Conservation (phyloP, 1,284 basidiomycete genomes). For the Rhodotorula glutinis region DNA sequence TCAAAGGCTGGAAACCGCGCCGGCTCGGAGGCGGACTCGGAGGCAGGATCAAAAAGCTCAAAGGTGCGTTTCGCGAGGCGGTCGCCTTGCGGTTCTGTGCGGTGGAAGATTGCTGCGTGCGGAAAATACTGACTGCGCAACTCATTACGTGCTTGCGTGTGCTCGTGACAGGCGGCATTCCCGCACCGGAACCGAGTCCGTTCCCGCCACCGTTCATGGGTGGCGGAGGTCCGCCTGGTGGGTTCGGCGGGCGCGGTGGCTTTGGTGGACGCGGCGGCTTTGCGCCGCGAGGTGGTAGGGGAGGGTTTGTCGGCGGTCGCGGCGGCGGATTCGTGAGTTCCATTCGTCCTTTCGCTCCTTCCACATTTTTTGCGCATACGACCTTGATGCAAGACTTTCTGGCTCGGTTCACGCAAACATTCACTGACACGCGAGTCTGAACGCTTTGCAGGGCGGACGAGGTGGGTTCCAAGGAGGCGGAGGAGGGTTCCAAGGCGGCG, state of each 20-base stretch:
- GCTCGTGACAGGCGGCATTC: slow-evolving; percentile 46
- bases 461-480: slow-evolving; percentile 18
- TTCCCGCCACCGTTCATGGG: slow-evolving; percentile 47
- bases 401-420: too few relatives aligned
- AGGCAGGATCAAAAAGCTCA: slow-evolving; percentile 80
- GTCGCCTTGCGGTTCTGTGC: too few relatives aligned
- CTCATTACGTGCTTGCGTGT: too few relatives aligned
- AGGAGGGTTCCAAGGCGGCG: not conserved
- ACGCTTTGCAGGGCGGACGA: not conserved
- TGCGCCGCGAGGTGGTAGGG: slow-evolving; percentile 7
- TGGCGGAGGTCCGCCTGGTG: slow-evolving; percentile 49
- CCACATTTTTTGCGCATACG: too few relatives aligned
- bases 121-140: too few relatives aligned
- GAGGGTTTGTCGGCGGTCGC: not conserved
- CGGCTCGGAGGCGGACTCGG: slow-evolving; percentile 92
- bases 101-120: too few relatives aligned
- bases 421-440: too few relatives aligned
- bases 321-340: slow-evolving; percentile 1
- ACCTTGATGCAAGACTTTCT: too few relatives aligned
- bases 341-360: too few relatives aligned
- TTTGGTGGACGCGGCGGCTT: slow-evolving; percentile 61
- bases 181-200: slow-evolving; percentile 48
- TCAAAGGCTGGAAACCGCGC: slow-evolving; percentile 96
- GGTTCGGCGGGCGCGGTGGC: slow-evolving; percentile 54
- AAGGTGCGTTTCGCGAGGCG: slow-evolving; percentile 35